Base-by-base conservation (phyloP, 768 basidiomycete species). In the Xanthoconium stramineum region DNA sequence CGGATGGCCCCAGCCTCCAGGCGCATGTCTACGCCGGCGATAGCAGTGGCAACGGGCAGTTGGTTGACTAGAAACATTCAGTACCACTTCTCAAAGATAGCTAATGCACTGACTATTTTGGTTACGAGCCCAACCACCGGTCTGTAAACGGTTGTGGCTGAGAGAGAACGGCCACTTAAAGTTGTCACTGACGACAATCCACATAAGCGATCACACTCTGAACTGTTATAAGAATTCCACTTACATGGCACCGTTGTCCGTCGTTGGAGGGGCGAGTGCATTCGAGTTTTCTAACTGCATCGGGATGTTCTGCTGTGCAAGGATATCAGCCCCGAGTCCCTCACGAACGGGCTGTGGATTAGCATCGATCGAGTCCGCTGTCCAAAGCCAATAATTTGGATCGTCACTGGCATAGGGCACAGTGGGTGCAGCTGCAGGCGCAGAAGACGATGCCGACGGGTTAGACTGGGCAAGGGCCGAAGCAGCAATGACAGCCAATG, bases 101-200 rank as follows among this genome's bases (percentile, higher is more conserved):
- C 0, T 11, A 17, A n/a, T 9, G 12, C 6, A 65, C 76, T 19
- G 50, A 80, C 85, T 57, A 58, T 83, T 87, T 65, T 85, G 79
- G 63, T 84, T 77, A 45, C 84, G 76, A 30, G 85, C 80, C 84
- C 85, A 87, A 2, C 86, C 86, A n/a, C 84, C 86, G 5, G 76
- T 74, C 50, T 79, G 78, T 8, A 87, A 60, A 35, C 83, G 80
- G 62, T 77, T 85, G 62, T 83, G 83, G 57, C 84, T 85, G 20
- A 84, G 65, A 47, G 79, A 73, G 63, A 85, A 83, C 0, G 84
- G 80, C 86, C 86, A 87, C 61, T 86, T 86, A 57, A 76, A 76
- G 59, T 85, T 85, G 0, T 56, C 50, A 1, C 74, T 78, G 5
- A n/a, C 7, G 7, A 40, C 9, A 3, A 35, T 39, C 6, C 32